Base-by-base conservation (phyloP, 1,284 basidiomycete species). In the Fomitopsis palustris region DNA sequence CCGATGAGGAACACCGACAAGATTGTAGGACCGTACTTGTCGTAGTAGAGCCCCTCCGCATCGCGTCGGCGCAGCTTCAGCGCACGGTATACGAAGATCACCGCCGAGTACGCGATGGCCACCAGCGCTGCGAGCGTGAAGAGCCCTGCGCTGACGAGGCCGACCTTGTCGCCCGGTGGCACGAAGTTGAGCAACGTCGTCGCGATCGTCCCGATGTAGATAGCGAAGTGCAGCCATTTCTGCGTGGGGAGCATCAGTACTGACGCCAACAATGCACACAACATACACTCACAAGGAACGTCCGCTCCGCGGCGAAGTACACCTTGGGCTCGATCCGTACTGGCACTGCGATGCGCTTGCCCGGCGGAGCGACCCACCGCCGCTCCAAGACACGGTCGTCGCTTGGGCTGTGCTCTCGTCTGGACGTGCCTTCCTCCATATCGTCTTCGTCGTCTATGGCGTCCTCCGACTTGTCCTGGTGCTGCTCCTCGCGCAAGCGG, bases 301-400 rank as follows among this genome's bases (percentile, higher is more conserved):
- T 96, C 60, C 95, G 81, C 74, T 98, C 96, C 51, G 93, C 92
- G 3, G 96, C 96, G 73, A 98, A 99, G 72, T 97, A 97, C 7
- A 97, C 95, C 77, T 99, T 99, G 38, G 96, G 96, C 76, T 99
- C 96, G 58, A 99, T 85, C 55, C 96, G 86, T 35, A 99, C 89
- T 37, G 96, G 96, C 1, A 99, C 85, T 1, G 94, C 86, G 60
- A 99, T 95, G 64, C 86, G 84, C 79, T 98, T 98, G 19, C 96
- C 96, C 49, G 83, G 77, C 1, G 92, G 90, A 2, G 96, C 95
- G 25, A 74, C 79, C 86, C 94, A 95, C 61, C 88, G 82, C 61
- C 90, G 80, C 52, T 92, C 87, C 51, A 90, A 66, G 25, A 85
- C 71, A 57, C 86, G 78, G 60, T 88, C 86, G 39, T 19, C 61